phyloP scores from a whole-genome alignment of 1,284 basidiomycete genomes.

The Pisolithus thermaeus region DNA sequence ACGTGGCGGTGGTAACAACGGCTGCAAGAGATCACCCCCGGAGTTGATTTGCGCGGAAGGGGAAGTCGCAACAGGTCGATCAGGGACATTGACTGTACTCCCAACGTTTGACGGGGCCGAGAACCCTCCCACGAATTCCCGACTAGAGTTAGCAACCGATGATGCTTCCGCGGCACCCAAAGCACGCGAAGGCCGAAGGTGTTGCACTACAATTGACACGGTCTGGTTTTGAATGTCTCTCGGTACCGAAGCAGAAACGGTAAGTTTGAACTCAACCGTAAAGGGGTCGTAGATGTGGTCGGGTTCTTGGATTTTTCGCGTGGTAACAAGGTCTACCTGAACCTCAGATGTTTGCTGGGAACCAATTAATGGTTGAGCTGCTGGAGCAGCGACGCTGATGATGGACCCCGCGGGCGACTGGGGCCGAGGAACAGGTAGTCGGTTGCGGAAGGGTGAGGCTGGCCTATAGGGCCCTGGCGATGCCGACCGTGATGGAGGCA shows the following conservation, averaged over 20 bases:
- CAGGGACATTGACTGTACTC: conserved; percentile 37
- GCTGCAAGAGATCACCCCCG: conserved; percentile 15
- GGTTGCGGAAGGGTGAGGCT: conserved; percentile 51
- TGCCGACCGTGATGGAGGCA: conserved; percentile 44
- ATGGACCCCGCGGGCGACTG: conserved; percentile 41
- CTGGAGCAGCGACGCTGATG: conserved; percentile 11
- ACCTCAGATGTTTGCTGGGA: conserved; percentile 34
- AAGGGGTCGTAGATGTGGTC: conserved; percentile 55
- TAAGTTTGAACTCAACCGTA: conserved; percentile 44
- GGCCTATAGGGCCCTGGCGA: conserved; percentile 41
- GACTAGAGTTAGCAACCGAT: conserved; percentile 29
- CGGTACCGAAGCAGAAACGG: conserved; percentile 39
- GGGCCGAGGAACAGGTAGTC: conserved; percentile 35
- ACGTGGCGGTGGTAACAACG: conserved; percentile 42
- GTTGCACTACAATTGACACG: conserved; percentile 58
- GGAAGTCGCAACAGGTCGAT: conserved; percentile 43
- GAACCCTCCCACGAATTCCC: neutral
- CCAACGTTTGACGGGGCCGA: conserved; percentile 42
- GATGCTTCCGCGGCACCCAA: conserved; percentile 12
- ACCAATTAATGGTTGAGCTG: conserved; percentile 15
- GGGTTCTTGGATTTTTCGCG: conserved; percentile 39
- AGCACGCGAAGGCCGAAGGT: conserved; percentile 41
- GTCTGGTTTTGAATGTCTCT: conserved; percentile 33
- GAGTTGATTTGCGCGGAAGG: conserved; percentile 25
- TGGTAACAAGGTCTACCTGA: conserved; percentile 55